A percentile compares a stretch with the other conserved stretches of the same genome.
Evolutionary conservation across 495 filamentous ascomycete genomes (phyloP).

Genomic region (Hyaloscypha hepaticicola): DNA sequence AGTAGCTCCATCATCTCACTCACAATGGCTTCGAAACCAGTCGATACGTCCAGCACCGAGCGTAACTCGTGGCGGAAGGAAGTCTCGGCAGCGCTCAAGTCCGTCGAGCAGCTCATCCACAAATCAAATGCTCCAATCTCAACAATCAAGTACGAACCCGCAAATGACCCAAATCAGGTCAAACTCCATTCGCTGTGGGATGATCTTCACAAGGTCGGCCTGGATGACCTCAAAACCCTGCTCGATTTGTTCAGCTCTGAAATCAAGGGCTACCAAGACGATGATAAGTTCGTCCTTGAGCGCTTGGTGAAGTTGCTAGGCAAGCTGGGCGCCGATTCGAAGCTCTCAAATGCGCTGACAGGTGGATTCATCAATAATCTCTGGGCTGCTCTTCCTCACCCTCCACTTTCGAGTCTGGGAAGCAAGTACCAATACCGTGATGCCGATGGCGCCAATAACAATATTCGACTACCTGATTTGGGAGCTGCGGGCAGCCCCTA

Average conservation of each 20-base stretch:
- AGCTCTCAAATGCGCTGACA: conserved; percentile 49
- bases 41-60: conserved; percentile 20
- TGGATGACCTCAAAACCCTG: conserved; percentile 35
- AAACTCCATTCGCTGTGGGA: conserved; percentile 13
- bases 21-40: background rate
- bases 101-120: conserved; percentile 28
- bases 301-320: conserved; percentile 37
- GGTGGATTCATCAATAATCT: conserved; percentile 69
- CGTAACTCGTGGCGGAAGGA: conserved; percentile 19
- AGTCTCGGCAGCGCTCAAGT: conserved; percentile 15
- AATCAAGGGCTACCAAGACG: conserved; percentile 36
- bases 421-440: conserved; percentile 59
- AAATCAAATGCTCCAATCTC: conserved; percentile 34
- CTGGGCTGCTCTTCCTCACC: conserved; percentile 63
- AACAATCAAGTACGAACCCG: conserved; percentile 33
- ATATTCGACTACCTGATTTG: conserved; percentile 59
- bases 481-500: conserved; percentile 65
- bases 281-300: conserved; percentile 41
- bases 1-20: background rate
- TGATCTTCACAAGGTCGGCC: conserved; percentile 25
- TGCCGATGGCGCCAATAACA: conserved; percentile 71
- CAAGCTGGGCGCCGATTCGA: conserved; percentile 37
- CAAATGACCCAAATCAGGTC: conserved; percentile 24
- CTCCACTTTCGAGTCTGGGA: conserved; percentile 45
- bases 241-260: conserved; percentile 36